Conservation (phyloP, 2,329 filamentous ascomycete species). For the Scedosporium dehoogii region DNA sequence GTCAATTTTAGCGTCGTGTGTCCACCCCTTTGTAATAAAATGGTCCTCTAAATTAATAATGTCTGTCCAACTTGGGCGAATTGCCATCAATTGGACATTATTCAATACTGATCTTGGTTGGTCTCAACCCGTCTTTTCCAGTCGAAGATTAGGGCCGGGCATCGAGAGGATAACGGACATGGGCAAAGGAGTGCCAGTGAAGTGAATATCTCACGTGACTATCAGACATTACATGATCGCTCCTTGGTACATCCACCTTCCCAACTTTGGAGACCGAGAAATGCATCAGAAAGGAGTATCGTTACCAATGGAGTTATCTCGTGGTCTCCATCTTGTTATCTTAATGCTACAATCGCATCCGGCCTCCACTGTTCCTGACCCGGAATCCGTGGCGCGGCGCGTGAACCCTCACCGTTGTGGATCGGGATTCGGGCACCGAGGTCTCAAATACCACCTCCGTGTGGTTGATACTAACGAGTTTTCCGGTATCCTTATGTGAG, state of each 20-base stretch:
- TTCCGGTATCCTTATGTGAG: conserved; percentile 47
- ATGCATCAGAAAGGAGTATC: background rate
- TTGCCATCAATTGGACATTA: no score
- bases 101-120: no score
- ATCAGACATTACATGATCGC: background rate
- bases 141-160: no score
- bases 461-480: conserved; percentile 38
- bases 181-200: no score
- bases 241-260: background rate
- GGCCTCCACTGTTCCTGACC: conserved; percentile 21
- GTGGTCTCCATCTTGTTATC: background rate
- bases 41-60: no score
- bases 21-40: no score
- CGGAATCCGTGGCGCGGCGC: conserved; percentile 51
- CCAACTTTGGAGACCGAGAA: background rate
- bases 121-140: no score
- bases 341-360: background rate
- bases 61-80: no score
- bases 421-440: conserved; percentile 25
- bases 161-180: no score
- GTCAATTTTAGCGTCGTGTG: no score
- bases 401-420: conserved; percentile 41
- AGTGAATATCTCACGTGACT: background rate
- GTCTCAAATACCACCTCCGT: conserved; percentile 51
- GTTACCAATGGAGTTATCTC: background rate